phyloP scores from a whole-genome alignment of 805 yeast genomes.

The Blastobotrys peoriensis region DNA sequence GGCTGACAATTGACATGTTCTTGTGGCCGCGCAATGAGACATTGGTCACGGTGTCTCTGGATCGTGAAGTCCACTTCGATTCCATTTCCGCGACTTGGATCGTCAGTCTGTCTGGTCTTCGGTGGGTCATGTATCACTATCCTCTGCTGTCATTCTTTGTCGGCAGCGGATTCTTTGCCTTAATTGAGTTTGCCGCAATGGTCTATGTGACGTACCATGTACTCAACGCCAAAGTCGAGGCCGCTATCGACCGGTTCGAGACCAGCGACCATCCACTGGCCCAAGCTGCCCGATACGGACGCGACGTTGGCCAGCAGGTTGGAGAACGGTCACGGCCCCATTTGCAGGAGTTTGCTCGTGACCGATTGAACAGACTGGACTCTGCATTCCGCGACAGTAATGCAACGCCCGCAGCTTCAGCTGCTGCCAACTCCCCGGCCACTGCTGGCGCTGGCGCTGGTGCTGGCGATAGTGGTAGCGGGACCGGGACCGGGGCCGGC shows the following conservation, averaged over 20 bases:
- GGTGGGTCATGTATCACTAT: constrained; percentile 27
- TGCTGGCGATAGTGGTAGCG: not conserved
- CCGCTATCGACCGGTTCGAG: not conserved
- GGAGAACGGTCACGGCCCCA: not conserved
- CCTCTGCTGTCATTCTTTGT: constrained; percentile 19
- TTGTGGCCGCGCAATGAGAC: constrained; percentile 9
- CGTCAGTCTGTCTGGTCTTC: constrained; percentile 28
- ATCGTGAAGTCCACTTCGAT: constrained; percentile 22
- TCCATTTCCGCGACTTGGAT: constrained; percentile 21
- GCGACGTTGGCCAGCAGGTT: not conserved
- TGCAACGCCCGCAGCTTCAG: not conserved
- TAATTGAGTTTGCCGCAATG: not conserved
- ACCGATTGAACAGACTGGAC: not conserved
- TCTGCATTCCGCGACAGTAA: not conserved
- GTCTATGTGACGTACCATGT: not conserved
- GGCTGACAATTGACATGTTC: constrained; percentile 21
- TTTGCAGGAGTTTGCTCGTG: not conserved
- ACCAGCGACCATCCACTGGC: not conserved
- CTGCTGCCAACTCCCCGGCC: not conserved
- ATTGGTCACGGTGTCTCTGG: constrained; percentile 20
- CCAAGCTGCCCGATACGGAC: not conserved
- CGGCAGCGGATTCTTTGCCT: constrained; percentile 20
- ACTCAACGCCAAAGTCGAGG: not conserved
- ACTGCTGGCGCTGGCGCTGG: not conserved
- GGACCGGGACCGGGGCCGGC: too few relatives aligned